Conservation (phyloP, 2,329 filamentous ascomycete species). For the Akanthomyces dipterigenus region DNA sequence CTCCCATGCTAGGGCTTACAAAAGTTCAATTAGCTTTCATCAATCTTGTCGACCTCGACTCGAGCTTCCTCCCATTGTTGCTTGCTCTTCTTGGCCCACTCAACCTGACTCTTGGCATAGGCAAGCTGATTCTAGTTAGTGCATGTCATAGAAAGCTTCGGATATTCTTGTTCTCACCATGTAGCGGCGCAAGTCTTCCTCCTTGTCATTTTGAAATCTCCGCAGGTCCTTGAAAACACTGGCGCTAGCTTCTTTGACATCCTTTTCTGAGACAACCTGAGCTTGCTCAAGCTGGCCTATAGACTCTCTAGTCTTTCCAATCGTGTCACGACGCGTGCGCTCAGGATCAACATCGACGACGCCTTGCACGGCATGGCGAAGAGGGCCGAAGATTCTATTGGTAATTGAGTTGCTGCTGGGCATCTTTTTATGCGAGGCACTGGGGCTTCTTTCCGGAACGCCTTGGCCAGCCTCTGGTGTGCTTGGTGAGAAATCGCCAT, state of each 20-base stretch:
- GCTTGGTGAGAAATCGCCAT: slow-evolving; percentile 60
- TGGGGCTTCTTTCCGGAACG: slow-evolving; percentile 47
- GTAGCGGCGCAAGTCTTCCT: slow-evolving; percentile 85
- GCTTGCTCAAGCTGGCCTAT: slow-evolving; percentile 85
- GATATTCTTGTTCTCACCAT: slow-evolving; percentile 62
- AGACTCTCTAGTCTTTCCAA: slow-evolving; percentile 90
- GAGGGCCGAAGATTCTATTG: slow-evolving; percentile 86
- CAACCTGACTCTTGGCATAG: slow-evolving; percentile 86
- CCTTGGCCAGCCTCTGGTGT: slow-evolving; percentile 70
- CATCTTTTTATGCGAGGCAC: slow-evolving; percentile 63
- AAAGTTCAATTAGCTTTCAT: slow-evolving; percentile 39
- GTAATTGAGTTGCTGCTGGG: slow-evolving; percentile 87
- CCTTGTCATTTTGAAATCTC: slow-evolving; percentile 91
- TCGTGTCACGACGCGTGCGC: slow-evolving; percentile 81
- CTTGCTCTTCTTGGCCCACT: slow-evolving; percentile 86
- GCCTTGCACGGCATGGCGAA: slow-evolving; percentile 92
- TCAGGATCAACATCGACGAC: slow-evolving; percentile 96
- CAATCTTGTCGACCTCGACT: slow-evolving; percentile 82
- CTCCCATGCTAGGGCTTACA: not conserved
- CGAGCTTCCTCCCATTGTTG: slow-evolving; percentile 91
- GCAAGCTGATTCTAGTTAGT: slow-evolving; percentile 56
- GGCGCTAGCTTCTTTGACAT: slow-evolving; percentile 86
- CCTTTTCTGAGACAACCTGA: slow-evolving; percentile 76
- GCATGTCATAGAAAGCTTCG: not conserved
- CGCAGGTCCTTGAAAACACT: slow-evolving; percentile 86